phyloP scores from a whole-genome alignment of 2,329 filamentous ascomycete species.

The Neopestalotiopsis sp. region DNA sequence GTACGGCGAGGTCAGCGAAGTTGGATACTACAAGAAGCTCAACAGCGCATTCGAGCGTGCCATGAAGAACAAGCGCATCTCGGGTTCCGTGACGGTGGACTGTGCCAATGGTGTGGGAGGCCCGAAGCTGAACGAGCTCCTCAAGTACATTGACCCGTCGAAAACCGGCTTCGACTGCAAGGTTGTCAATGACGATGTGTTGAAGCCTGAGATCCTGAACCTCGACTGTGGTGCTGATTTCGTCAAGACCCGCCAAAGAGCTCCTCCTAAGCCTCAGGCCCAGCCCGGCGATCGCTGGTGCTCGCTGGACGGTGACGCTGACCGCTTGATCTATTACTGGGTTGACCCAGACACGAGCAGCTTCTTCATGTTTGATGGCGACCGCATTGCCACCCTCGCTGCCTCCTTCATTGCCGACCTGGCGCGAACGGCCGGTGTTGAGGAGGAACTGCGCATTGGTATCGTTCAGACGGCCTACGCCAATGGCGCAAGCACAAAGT shows the following conservation, averaged over 20 bases:
- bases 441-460: constrained; percentile 83
- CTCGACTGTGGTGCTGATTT: constrained; percentile 94
- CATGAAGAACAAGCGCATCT: constrained; percentile 76
- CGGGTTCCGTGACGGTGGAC: constrained; percentile 81
- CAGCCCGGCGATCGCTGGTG: constrained; percentile 79
- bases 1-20: constrained; percentile 88
- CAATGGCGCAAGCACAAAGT: constrained; percentile 92
- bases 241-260: constrained; percentile 95
- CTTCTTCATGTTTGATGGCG: constrained; percentile 93
- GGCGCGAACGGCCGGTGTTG: constrained; percentile 77
- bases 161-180: constrained; percentile 79
- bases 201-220: constrained; percentile 88
- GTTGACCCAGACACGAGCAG: constrained; percentile 73
- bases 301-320: constrained; percentile 93
- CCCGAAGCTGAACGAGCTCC: constrained; percentile 83
- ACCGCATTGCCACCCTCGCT: constrained; percentile 93
- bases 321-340: constrained; percentile 96
- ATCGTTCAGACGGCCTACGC: constrained; percentile 98
- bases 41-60: constrained; percentile 82
- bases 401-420: constrained; percentile 94
- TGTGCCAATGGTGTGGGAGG: constrained; percentile 97
- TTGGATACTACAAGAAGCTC: constrained; percentile 95
- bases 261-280: constrained; percentile 82
- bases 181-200: constrained; percentile 90
- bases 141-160: constrained; percentile 78